Evolutionary conservation across 345 rosid genomes (phyloP).

Genomic region (Sisymbrium irio): DNA sequence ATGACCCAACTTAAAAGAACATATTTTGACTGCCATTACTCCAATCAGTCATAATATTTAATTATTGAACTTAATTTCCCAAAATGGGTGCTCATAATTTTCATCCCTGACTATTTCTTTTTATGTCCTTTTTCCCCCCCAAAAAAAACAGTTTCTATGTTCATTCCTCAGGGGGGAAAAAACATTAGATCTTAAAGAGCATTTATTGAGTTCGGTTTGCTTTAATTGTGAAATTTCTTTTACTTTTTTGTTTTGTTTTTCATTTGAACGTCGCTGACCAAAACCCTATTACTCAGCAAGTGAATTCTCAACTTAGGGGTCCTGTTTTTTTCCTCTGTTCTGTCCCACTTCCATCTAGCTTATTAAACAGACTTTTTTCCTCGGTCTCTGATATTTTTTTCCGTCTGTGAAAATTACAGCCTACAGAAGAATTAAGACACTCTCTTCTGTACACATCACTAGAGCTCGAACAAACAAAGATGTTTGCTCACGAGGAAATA

Average conservation of each 20-base stretch:
- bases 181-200: neutral
- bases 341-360: neutral
- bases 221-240: neutral
- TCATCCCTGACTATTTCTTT: neutral
- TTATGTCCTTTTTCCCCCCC: too few species aligned
- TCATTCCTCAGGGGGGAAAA: neutral
- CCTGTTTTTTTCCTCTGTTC: slow-evolving; percentile 6
- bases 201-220: neutral
- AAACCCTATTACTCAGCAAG: neutral
- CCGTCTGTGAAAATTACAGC: slow-evolving; percentile 41
- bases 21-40: neutral
- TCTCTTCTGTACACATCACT: slow-evolving; percentile 60
- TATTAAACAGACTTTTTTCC: neutral
- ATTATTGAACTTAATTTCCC: neutral
- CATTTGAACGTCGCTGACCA: neutral
- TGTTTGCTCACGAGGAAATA: slow-evolving; percentile 73
- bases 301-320: neutral
- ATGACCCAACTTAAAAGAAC: neutral
- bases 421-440: slow-evolving; percentile 70
- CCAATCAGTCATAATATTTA: neutral
- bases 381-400: slow-evolving; percentile 5
- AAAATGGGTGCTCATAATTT: neutral
- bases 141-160: neutral
- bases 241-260: neutral
- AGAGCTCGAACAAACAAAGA: slow-evolving; percentile 80